phyloP scores from a whole-genome alignment of 805 yeast species.

The Ogataea zsoltii region DNA sequence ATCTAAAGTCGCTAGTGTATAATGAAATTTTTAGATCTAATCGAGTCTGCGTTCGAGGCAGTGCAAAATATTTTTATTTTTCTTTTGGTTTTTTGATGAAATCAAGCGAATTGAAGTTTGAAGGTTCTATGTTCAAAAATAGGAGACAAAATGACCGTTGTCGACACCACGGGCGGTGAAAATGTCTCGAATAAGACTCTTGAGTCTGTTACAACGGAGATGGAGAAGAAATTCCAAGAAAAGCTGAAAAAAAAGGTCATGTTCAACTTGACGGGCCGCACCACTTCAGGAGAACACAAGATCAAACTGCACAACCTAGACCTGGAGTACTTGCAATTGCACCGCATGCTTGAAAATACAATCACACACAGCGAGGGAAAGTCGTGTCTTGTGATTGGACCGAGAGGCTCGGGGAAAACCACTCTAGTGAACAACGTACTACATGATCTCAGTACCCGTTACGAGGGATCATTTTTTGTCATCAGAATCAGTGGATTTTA shows the following conservation, averaged over 20 bases:
- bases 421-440: slow-evolving; percentile 61
- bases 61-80: too few relatives aligned
- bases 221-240: background rate
- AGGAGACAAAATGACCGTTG: too few relatives aligned
- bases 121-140: too few relatives aligned
- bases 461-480: slow-evolving; percentile 55
- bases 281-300: slow-evolving; percentile 15
- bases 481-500: slow-evolving; percentile 68
- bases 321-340: slow-evolving; percentile 50
- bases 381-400: slow-evolving; percentile 79
- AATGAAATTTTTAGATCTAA: too few relatives aligned
- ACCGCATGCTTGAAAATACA: slow-evolving; percentile 60
- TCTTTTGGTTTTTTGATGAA: too few relatives aligned
- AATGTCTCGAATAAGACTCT: background rate
- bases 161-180: too few relatives aligned
- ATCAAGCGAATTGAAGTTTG: too few relatives aligned
- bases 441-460: slow-evolving; percentile 39
- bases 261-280: slow-evolving; percentile 21
- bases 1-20: too few relatives aligned
- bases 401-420: slow-evolving; percentile 77
- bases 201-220: background rate
- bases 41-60: too few relatives aligned
- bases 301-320: slow-evolving; percentile 37
- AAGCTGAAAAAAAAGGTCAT: slow-evolving; percentile 11
- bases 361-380: slow-evolving; percentile 72